Base-by-base conservation (phyloP, 1,284 basidiomycete genomes). In the Leccinum idahoense region DNA sequence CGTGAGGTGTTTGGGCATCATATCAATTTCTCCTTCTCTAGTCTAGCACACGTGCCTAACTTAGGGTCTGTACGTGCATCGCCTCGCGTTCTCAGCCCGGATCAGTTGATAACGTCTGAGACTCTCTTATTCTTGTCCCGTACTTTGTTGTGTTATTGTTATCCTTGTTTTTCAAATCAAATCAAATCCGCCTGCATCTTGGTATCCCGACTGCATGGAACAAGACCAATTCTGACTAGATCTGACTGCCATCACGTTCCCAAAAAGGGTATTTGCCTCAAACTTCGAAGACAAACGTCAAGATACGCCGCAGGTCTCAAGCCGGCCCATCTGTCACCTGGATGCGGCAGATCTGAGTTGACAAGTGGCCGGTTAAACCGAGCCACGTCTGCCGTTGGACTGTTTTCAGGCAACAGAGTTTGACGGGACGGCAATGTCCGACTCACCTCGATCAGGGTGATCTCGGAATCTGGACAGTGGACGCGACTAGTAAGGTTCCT, bases 251-350 rank as follows among this genome's bases (percentile, higher is more conserved):
- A 7, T 46, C 5, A 29, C 37, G 20, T 26, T 20, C 39, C 32
- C 18, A 15, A 44, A 15, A 44, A 62, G 20, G 7, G 7, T 2
- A 15, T 49, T 46, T 39, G n/a, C 8, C n/a, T 61, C 54, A n/a
- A 55, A 55, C 37, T 39, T 39, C 12, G 29, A 26, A 10, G 54
- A 55, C 26, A 55, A n/a, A 32, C 29, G 12, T 55, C 29, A 49
- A 23, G 59, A 60, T 59, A 29, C 15, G 59, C 32, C 54, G 26
- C 29, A 29, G 32, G 14, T 61, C 60, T 61, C 60, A 61, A 7
- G 59, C 23, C 23, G 23, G 23, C 23, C 35, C n/a, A 26, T 15
- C 37, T 49, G 18, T 49, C 37, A 44, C 59, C 15, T 62, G 35
- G 59, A 62, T 57, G 55, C 44, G n/a, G 55, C 32, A 32, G 18